phyloP scores from a whole-genome alignment of 1,139 yeast species.

The Candida glucosophila region DNA sequence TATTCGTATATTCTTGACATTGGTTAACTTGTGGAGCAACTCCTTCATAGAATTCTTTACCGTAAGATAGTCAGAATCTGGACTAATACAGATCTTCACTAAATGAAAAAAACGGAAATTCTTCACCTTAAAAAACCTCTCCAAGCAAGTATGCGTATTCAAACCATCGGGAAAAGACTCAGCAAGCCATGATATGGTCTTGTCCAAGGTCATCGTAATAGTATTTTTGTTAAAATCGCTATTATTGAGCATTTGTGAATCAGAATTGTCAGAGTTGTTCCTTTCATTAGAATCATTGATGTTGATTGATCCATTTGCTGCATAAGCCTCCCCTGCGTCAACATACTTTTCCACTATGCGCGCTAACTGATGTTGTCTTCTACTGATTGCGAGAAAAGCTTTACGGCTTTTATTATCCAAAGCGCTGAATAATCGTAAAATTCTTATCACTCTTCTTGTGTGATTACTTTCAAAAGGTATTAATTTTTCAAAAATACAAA shows the following conservation, averaged over 20 bases:
- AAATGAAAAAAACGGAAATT: constrained; percentile 52
- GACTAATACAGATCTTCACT: constrained; percentile 43
- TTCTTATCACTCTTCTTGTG: constrained; percentile 40
- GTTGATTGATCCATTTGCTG: constrained; percentile 11
- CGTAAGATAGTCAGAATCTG: constrained; percentile 53
- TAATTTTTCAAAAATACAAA: constrained; percentile 48
- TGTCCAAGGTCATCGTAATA: constrained; percentile 34
- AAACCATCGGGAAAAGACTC: constrained; percentile 46
- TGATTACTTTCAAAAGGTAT: constrained; percentile 46
- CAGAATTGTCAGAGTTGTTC: constrained; percentile 13
- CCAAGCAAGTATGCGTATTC: constrained; percentile 40
- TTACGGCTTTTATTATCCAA: constrained; percentile 53
- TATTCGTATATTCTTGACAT: constrained; percentile 38
- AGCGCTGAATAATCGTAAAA: constrained; percentile 38
- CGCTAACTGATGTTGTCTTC: constrained; percentile 57
- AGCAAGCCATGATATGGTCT: constrained; percentile 58
- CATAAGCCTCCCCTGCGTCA: constrained; percentile 22
- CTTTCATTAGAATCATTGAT: constrained; percentile 28
- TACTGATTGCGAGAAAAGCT: constrained; percentile 61
- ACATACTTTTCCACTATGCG: constrained; percentile 29
- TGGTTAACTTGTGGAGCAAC: constrained; percentile 43
- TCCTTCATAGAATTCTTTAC: constrained; percentile 57
- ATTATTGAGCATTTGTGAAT: constrained; percentile 7
- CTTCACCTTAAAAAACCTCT: constrained; percentile 42
- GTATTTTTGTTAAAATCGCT: constrained; percentile 8